Conservation (phyloP, 139 green algal species). For the Nannochloris sp. region DNA sequence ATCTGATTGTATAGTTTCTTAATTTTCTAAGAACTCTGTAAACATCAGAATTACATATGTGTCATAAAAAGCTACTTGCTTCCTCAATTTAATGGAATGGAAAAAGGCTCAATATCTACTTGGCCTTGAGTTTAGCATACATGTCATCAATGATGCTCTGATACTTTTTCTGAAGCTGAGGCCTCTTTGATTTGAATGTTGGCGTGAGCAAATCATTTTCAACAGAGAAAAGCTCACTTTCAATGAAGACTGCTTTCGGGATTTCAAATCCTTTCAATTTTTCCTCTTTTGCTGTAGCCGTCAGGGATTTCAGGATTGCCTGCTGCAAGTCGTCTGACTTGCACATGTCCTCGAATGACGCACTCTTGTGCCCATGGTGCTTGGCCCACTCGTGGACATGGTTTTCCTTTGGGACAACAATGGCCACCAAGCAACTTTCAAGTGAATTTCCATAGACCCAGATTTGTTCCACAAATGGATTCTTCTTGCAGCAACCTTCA, state of each 20-base stretch:
- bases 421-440: constrained; percentile 74
- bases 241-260: constrained; percentile 52
- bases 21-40: no score
- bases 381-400: constrained; percentile 20
- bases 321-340: constrained; percentile 19
- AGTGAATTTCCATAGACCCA: constrained; percentile 93
- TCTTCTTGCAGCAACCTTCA: constrained; percentile 83
- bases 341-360: constrained; percentile 24
- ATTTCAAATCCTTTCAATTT: constrained; percentile 84
- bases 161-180: constrained; percentile 41
- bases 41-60: no score
- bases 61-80: no score
- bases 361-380: not conserved
- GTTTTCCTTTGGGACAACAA: constrained; percentile 68
- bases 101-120: not conserved
- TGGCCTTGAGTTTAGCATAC: constrained; percentile 26
- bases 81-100: no score
- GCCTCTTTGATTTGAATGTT: constrained; percentile 81
- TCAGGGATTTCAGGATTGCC: constrained; percentile 39
- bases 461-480: constrained; percentile 69
- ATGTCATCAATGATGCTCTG: constrained; percentile 31
- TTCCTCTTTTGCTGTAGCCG: constrained; percentile 61
- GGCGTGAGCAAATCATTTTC: constrained; percentile 86
- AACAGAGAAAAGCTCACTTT: constrained; percentile 29
- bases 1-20: no score